Conservation (phyloP, 2,329 filamentous ascomycete genomes). For the Dothiorella sarmentorum region DNA sequence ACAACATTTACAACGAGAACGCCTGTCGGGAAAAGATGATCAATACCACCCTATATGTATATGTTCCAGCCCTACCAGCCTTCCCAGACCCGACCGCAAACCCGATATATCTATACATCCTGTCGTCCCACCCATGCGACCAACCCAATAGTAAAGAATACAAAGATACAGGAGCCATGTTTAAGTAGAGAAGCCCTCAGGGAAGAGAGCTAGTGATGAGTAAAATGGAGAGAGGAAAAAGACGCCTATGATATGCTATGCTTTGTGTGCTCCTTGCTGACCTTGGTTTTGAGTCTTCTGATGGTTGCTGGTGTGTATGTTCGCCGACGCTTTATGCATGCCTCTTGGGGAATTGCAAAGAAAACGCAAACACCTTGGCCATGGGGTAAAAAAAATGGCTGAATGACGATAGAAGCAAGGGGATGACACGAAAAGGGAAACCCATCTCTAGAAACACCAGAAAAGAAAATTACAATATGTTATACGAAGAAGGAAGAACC, state of each 20-base stretch:
- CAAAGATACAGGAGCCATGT: not conserved
- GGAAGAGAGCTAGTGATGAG: too few species aligned
- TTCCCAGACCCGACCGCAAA: too few species aligned
- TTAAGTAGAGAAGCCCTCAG: not conserved
- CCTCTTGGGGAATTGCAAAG: not conserved
- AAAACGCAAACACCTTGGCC: not conserved
- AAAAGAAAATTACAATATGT: constrained; percentile 2
- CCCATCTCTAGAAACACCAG: not conserved
- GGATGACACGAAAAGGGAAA: not conserved
- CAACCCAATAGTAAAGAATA: not conserved
- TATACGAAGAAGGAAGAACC: not conserved
- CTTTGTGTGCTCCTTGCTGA: not conserved
- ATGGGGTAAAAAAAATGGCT: not conserved
- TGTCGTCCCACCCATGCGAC: too few species aligned
- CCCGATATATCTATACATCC: too few species aligned
- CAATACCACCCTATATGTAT: too few species aligned
- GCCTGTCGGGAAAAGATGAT: too few species aligned
- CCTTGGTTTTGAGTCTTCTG: not conserved
- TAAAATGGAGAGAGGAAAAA: not conserved
- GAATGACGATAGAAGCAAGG: not conserved
- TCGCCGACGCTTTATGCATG: too few species aligned
- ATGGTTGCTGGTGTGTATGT: not conserved
- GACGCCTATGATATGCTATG: not conserved
- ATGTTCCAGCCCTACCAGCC: too few species aligned
- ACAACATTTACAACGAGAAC: too few species aligned